phyloP scores from a whole-genome alignment of 2,329 filamentous ascomycete genomes.

The Dactylellina cionopaga region DNA sequence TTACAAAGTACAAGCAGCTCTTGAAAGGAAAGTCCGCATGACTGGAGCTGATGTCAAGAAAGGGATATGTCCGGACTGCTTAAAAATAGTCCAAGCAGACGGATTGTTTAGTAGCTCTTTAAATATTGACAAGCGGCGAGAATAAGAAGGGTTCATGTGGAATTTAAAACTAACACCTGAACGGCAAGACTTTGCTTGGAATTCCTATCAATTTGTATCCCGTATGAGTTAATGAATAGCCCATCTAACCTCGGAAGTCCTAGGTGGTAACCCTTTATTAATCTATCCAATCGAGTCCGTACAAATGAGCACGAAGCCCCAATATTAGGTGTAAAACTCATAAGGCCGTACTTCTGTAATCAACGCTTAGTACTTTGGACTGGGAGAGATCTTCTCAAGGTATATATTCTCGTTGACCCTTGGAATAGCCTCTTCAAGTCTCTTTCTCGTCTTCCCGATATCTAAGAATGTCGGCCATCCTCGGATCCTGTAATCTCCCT shows the following conservation, averaged over 20 bases:
- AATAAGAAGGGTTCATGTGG: no score
- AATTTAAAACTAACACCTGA: no score
- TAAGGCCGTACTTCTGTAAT: background rate
- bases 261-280: no score
- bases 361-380: background rate
- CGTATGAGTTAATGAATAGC: no score
- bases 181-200: no score
- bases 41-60: background rate
- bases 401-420: constrained; percentile 26
- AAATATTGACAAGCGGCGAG: background rate
- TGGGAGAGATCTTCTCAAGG: background rate
- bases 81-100: background rate
- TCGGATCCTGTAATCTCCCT: constrained; percentile 32
- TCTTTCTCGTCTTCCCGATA: constrained; percentile 26
- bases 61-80: background rate
- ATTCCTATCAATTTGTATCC: no score
- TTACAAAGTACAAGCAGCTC: background rate
- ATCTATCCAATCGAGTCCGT: no score
- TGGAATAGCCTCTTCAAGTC: constrained; percentile 32
- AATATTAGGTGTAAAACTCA: no score
- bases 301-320: no score
- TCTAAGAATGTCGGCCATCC: constrained; percentile 38
- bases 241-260: no score
- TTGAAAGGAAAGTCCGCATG: background rate
- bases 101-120: no score